Percentiles rank a stretch among this genome's conserved stretches.
These are phyloP conservation scores for Vitis vinifera DNA, from an alignment of 164 flowering plant genomes.

Conservation along the genomic window DNA sequence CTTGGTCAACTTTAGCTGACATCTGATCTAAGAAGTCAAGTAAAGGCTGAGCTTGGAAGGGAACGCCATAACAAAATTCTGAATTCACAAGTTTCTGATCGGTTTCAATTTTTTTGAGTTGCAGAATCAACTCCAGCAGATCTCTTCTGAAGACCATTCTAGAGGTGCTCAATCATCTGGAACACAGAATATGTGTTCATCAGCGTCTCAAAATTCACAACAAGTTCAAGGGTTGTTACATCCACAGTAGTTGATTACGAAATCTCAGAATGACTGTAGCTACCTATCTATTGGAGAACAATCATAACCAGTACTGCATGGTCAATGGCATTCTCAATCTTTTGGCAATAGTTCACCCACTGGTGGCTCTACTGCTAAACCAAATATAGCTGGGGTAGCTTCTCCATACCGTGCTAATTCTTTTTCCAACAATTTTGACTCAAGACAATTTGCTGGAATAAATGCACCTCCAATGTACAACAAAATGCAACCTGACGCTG, in stretches of 20 bases:
- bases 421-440: slow-evolving; percentile 26
- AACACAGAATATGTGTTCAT: too few species aligned
- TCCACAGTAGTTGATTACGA: too few species aligned
- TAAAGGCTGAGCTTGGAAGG: slow-evolving; percentile 53
- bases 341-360: not conserved
- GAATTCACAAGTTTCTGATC: slow-evolving; percentile 51
- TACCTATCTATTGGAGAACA: too few species aligned
- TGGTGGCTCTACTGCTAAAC: slow-evolving; percentile 15
- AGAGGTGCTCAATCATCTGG: slow-evolving; percentile 1
- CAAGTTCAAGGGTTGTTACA: too few species aligned
- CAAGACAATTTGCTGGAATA: slow-evolving; percentile 35
- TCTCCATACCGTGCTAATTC: slow-evolving; percentile 36
- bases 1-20: slow-evolving; percentile 54
- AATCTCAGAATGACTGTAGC: too few species aligned
- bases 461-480: slow-evolving; percentile 23
- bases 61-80: slow-evolving; percentile 15
- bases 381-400: slow-evolving; percentile 28
- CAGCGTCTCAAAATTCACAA: too few species aligned
- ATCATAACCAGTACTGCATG: too few species aligned
- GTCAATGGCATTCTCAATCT: too few species aligned
- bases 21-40: slow-evolving; percentile 45
- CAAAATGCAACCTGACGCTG: slow-evolving; percentile 9
- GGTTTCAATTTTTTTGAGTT: slow-evolving; percentile 26
- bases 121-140: slow-evolving; percentile 53
- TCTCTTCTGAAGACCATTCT: slow-evolving; percentile 35